A percentile compares a stretch with the other conserved stretches of the same genome.
phyloP scores from a whole-genome alignment of 192 early-diverging fungal genomes.

The Mortierella claussenii region DNA sequence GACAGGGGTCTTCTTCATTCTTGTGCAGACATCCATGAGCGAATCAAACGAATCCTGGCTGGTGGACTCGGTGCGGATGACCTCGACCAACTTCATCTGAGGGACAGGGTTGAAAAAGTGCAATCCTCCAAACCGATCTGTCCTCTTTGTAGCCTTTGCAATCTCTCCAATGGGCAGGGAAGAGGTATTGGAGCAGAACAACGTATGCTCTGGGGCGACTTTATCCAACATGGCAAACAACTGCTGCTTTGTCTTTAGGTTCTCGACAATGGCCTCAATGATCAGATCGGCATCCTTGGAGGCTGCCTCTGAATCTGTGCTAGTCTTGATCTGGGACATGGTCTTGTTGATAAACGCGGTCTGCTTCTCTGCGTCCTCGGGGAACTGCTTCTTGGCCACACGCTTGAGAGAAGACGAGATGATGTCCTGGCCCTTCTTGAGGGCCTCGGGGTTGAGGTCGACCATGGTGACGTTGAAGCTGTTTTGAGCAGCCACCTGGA shows the following conservation, averaged over 20 bases:
- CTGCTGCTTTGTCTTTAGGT: constrained; percentile 86
- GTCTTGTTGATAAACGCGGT: constrained; percentile 76
- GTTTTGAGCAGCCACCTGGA: constrained; percentile 86
- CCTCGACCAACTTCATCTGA: constrained; percentile 98
- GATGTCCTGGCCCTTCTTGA: constrained; percentile 84
- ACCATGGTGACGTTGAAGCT: constrained; percentile 88
- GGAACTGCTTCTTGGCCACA: constrained; percentile 90
- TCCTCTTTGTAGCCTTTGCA: constrained; percentile 69
- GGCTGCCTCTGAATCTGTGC: constrained; percentile 72
- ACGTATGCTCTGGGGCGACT: constrained; percentile 73
- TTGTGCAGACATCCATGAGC: constrained; percentile 74
- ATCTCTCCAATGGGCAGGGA: constrained; percentile 89
- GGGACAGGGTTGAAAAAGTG: constrained; percentile 99
- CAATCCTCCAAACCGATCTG: constrained; percentile 80
- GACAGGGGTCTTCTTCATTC: constrained; percentile 89
- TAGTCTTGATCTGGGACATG: constrained; percentile 70
- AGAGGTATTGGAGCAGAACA: constrained; percentile 95
- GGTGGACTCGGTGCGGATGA: constrained; percentile 78
- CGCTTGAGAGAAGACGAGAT: constrained; percentile 87
- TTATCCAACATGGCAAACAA: constrained; percentile 81
- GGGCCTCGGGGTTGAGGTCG: constrained; percentile 75
- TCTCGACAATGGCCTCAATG: constrained; percentile 97
- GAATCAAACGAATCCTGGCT: constrained; percentile 68
- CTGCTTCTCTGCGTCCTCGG: constrained; percentile 73
- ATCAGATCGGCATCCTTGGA: constrained; percentile 79